Evolutionary conservation across 1,284 basidiomycete genomes (phyloP), one percentile per base, ranked within the genome.

Genomic region (Puccinia coronata): DNA sequence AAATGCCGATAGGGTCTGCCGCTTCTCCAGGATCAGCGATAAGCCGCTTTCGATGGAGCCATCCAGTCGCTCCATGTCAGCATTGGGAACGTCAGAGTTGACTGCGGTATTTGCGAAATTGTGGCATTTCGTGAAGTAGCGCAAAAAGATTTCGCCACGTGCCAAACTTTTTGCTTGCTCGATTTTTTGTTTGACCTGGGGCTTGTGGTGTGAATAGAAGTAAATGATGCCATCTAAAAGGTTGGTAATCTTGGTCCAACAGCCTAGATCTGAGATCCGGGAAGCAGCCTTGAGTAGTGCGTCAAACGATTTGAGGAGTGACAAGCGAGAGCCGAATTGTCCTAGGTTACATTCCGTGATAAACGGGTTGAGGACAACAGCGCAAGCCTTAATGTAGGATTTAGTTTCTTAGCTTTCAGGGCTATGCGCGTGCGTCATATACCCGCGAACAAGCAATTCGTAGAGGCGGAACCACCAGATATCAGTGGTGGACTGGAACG

Each of bases 401-500:
- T n/a, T n/a, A n/a, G n/a, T n/a, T n/a, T 72, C 91, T 84, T 70
- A 72, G n/a, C 23, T 70, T n/a, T 43, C 34, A 16, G 51, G 36
- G 20, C 16, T 41, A 41, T 83, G 20, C 72, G 82, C 25, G 83
- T 82, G n/a, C 82, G 84, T 73, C 59, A 84, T 75, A 25, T 91
- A 88, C 36, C 92, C 92, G 36, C 91, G 89, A 82, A 96, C 88
- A 36, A 90, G 86, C 4, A 91, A 90, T 83, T 98, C 93, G 86
- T 96, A 98, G 36, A 99, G 87, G 18, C 90, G 90, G 89, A 98
- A 94, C 92, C 95, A 98, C 92, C 94, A 98, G 61, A 92, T 90
- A 0, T 91, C 89, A 25, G 90, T 89, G 20, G 89, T 89, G 5
- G 89, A 88, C 36, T 89, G 87, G 85, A 93, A 95, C 3, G 87